Base-by-base conservation (phyloP, 1,284 basidiomycete species). In the Microbotryum scabiosae region DNA sequence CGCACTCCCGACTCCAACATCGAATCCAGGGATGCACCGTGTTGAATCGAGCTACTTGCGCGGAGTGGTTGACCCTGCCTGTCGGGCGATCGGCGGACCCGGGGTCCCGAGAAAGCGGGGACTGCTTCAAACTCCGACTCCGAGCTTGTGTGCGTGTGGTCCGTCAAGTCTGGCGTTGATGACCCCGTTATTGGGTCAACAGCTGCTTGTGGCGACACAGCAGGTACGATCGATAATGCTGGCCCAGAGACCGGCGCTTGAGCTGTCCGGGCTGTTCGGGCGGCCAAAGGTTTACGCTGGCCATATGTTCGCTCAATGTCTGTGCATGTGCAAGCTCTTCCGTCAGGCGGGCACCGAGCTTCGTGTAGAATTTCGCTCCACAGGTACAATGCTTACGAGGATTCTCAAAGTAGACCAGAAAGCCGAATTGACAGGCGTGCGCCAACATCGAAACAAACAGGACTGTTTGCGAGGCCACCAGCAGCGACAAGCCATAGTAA, bases 341-440 rank as follows among this genome's bases (percentile, higher is more conserved):
- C 36, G 36, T 41, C 12, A 41, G 14, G 10, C 12, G 12, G 36
- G 16, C 36, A 41, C 36, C 36, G 36, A 41, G 47, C 54, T 60
- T 9, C 64, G 69, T 5, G 65, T 66, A 51, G 56, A 61, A 12
- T 60, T 59, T 12, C 63, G 54, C 20, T 68, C 65, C 8, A 67
- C 69, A 48, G 5, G 2, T n/a, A n/a, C 41, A 36, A 70, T 51
- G 76, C 88, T 76, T 73, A 90, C 92, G 94, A 63, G 94, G 94
- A 72, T 94, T 97, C 78, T 97, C 94, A 70, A 98, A 98, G 75
- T 86, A 87, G n/a, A 92, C 81, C 59, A 98, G 80, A 81, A 98
- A 98, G 5, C 87, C 88, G 75, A 97, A 97, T 73, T 98, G 94
- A 16, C 88, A 86, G 0, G 90, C 88, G 74, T 98, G 96, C 0